Conservation (phyloP, 169 alveolate species). For the Plasmodium knowlesi region DNA sequence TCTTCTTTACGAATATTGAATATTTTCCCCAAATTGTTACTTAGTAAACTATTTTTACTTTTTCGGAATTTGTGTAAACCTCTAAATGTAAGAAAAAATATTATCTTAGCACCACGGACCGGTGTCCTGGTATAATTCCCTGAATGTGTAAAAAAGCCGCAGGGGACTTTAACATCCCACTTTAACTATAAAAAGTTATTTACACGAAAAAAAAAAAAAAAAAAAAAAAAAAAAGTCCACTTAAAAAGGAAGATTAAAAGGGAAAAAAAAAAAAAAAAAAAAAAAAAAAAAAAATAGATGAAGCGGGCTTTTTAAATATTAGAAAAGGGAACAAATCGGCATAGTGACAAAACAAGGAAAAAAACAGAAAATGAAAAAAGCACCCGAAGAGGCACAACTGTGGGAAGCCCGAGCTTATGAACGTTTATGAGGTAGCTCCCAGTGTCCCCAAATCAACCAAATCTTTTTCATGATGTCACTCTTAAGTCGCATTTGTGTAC, state of each 20-base stretch:
- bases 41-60: conserved; percentile 5
- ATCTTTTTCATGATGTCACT: not conserved
- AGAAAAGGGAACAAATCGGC: not conserved
- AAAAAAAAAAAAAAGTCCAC: not conserved
- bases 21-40: not conserved
- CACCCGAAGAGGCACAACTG: not conserved
- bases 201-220: not conserved
- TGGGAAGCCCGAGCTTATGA: not conserved
- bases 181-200: not conserved
- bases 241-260: not conserved
- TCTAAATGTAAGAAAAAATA: conserved; percentile 3
- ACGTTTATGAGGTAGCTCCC: not conserved
- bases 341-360: not conserved
- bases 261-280: not conserved
- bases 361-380: not conserved
- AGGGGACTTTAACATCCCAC: not conserved
- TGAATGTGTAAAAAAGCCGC: conserved; percentile 1
- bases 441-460: not conserved
- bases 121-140: conserved; percentile 15
- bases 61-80: conserved; percentile 9
- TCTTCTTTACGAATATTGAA: not conserved
- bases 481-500: not conserved
- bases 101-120: not conserved
- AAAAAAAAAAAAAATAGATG: not conserved
- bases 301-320: not conserved